Conservation (phyloP, 345 rosid species). For the Eucalyptus regnans region DNA sequence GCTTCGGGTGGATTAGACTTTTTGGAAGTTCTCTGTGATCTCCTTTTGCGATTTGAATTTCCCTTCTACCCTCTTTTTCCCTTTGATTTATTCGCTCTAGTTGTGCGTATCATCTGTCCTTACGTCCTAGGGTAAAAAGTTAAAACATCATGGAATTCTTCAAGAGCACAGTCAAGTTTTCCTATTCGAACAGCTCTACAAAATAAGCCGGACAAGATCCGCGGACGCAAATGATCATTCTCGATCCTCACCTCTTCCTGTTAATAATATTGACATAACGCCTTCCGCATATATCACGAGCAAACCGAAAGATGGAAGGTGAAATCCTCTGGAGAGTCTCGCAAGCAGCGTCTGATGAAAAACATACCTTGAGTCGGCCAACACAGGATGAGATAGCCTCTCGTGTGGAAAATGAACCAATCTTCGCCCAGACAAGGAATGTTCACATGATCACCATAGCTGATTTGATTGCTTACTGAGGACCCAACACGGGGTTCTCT, state of each 20-base stretch:
- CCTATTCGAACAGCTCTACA: background rate
- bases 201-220: background rate
- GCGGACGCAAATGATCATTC: background rate
- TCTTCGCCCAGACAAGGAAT: conserved; percentile 56
- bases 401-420: conserved; percentile 48
- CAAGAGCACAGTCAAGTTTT: background rate
- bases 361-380: conserved; percentile 60
- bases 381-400: conserved; percentile 59
- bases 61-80: background rate
- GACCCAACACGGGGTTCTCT: conserved; percentile 92
- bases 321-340: conserved; percentile 93
- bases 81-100: background rate
- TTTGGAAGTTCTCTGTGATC: background rate
- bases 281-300: conserved; percentile 77
- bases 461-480: conserved; percentile 84
- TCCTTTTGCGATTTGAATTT: background rate
- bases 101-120: background rate
- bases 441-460: conserved; percentile 68
- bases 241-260: background rate
- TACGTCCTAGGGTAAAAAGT: background rate
- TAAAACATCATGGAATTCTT: background rate
- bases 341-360: conserved; percentile 60
- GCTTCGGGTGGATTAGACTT: background rate
- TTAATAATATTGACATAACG: conserved; percentile 23
- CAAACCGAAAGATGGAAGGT: conserved; percentile 77